Conservation (phyloP, 2,329 filamentous ascomycete species). For the Neopestalotiopsis clavispora region DNA sequence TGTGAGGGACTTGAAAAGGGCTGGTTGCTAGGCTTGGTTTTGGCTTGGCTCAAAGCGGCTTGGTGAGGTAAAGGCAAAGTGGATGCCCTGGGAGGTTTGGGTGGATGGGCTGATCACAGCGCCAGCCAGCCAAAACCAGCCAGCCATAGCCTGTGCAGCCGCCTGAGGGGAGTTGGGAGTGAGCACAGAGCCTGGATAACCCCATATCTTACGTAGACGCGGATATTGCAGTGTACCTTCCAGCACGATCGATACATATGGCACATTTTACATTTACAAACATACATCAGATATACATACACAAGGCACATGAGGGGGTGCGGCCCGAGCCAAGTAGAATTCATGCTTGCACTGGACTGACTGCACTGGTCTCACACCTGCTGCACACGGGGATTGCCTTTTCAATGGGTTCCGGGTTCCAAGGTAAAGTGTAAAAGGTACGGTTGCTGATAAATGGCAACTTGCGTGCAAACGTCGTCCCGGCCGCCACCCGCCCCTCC, state of each 20-base stretch:
- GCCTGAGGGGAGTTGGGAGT: background rate
- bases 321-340: too few relatives aligned
- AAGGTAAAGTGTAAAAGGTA: background rate
- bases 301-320: too few relatives aligned
- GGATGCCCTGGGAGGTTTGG: background rate
- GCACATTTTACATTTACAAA: too few relatives aligned
- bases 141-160: background rate
- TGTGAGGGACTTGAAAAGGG: conserved; percentile 7
- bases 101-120: background rate
- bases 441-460: background rate
- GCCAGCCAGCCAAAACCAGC: too few relatives aligned
- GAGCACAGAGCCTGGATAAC: background rate
- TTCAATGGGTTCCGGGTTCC: background rate
- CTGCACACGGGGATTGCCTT: background rate
- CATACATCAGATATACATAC: too few relatives aligned
- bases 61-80: conserved; percentile 10
- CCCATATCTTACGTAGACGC: background rate
- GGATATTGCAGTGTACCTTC: too few relatives aligned
- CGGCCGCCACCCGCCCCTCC: background rate
- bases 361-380: background rate
- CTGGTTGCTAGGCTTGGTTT: conserved; percentile 7
- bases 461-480: background rate
- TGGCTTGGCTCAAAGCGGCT: conserved; percentile 11
- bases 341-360: too few relatives aligned
- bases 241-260: too few relatives aligned